Evolutionary conservation across 495 filamentous ascomycete genomes (phyloP).

Genomic region (Lasiosphaeria hispida): DNA sequence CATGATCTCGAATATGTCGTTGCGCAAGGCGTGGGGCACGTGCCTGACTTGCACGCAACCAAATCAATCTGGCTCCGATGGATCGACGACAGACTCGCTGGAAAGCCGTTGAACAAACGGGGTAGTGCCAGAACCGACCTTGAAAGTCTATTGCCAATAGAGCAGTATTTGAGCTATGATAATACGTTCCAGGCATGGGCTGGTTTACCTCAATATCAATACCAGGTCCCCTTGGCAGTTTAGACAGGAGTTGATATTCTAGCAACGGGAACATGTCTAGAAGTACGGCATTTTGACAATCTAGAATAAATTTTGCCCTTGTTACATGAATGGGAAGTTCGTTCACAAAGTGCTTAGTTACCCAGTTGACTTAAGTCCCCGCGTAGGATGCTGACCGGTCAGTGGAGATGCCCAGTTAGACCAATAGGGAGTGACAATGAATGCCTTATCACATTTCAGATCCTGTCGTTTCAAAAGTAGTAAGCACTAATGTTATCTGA

Average conservation of each 20-base stretch:
- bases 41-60: slow-evolving; percentile 36
- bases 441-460: no score
- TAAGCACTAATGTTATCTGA: no score
- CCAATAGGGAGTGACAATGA: no score
- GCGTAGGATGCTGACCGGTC: no score
- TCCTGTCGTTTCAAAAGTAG: no score
- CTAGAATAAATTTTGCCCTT: no score
- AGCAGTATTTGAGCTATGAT: slow-evolving; percentile 22
- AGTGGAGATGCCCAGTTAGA: no score
- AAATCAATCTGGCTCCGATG: slow-evolving; percentile 40
- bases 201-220: slow-evolving; percentile 27
- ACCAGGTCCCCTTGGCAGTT: slow-evolving; percentile 26
- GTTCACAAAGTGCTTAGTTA: no score
- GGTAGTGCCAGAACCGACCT: slow-evolving; percentile 19
- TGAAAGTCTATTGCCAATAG: slow-evolving; percentile 28
- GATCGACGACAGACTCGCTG: slow-evolving; percentile 40
- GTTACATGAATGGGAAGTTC: no score
- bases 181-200: slow-evolving; percentile 35
- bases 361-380: no score
- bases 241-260: slow-evolving; percentile 1
- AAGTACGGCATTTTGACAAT: no score
- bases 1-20: slow-evolving; percentile 35
- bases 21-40: slow-evolving; percentile 35
- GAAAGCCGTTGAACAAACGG: slow-evolving; percentile 11
- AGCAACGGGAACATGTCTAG: no score